phyloP scores from a whole-genome alignment of 805 yeast species.

The Zygotorulaspora sp. region DNA sequence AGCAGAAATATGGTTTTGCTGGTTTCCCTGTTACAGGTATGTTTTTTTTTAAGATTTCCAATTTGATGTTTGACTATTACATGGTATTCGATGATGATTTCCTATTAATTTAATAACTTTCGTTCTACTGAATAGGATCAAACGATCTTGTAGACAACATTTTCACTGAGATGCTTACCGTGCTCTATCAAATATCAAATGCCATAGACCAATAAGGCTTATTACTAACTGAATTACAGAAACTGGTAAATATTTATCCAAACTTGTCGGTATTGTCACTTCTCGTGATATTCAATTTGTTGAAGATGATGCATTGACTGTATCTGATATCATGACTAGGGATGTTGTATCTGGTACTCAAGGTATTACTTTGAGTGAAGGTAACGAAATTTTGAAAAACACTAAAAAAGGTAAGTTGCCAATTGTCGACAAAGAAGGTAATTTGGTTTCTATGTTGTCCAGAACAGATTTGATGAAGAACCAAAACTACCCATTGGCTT shows the following conservation, averaged over 20 bases:
- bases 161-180: slow-evolving; percentile 37
- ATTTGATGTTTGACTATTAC: neutral
- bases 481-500: slow-evolving; percentile 87
- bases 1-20: slow-evolving; percentile 77
- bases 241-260: slow-evolving; percentile 79
- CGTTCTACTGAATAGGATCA: slow-evolving; percentile 99
- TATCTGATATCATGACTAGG: slow-evolving; percentile 82
- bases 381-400: slow-evolving; percentile 83
- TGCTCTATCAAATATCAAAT: neutral
- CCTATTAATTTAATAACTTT: slow-evolving; percentile 67
- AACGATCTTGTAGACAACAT: slow-evolving; percentile 91
- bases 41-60: slow-evolving; percentile 38
- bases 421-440: slow-evolving; percentile 72
- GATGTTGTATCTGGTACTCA: slow-evolving; percentile 78
- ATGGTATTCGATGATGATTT: slow-evolving; percentile 48
- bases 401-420: slow-evolving; percentile 98
- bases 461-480: slow-evolving; percentile 97
- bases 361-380: slow-evolving; percentile 79
- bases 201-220: no score
- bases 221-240: no score
- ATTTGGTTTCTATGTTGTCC: slow-evolving; percentile 81
- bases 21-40: slow-evolving; percentile 99
- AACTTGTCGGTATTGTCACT: slow-evolving; percentile 90
- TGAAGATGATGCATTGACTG: slow-evolving; percentile 59
- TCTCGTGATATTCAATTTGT: slow-evolving; percentile 96